Evolutionary conservation across 2,329 filamentous ascomycete genomes (phyloP).

Genomic region (Aureobasidium sp.): DNA sequence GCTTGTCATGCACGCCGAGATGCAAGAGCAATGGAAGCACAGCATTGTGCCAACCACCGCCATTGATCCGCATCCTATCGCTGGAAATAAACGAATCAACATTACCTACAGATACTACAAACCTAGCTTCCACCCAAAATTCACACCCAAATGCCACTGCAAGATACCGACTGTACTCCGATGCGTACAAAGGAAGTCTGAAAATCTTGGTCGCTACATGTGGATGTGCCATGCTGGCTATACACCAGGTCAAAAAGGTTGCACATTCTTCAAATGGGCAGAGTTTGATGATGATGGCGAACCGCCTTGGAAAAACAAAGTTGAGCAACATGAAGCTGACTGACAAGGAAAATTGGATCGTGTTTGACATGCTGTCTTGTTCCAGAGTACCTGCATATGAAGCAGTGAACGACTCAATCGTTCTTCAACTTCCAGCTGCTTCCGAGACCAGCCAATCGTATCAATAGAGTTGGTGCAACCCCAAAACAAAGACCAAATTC

Average conservation of each 20-base stretch:
- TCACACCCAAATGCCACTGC: constrained; percentile 74
- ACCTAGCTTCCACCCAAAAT: constrained; percentile 63
- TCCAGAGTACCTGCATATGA: background rate
- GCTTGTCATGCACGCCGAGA: constrained; percentile 92
- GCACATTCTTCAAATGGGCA: constrained; percentile 77
- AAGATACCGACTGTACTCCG: constrained; percentile 61
- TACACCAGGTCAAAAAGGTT: constrained; percentile 57
- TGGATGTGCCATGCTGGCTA: constrained; percentile 87
- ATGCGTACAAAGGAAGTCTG: constrained; percentile 71
- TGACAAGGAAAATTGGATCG: background rate
- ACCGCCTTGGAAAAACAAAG: constrained; percentile 51
- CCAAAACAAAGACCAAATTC: background rate
- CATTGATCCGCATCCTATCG: constrained; percentile 77
- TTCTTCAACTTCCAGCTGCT: background rate
- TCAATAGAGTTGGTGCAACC: background rate
- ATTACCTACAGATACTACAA: constrained; percentile 90
- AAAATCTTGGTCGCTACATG: constrained; percentile 74
- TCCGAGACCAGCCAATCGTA: background rate
- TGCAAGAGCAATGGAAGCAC: constrained; percentile 98
- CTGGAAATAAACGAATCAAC: constrained; percentile 77
- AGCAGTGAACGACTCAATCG: background rate
- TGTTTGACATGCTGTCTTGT: background rate
- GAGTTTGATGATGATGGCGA: constrained; percentile 81
- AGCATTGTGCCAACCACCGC: constrained; percentile 65
- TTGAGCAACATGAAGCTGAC: background rate